Percentiles rank a stretch among this genome's conserved stretches.
Conservation (phyloP, 1,139 yeast species). For the Blastobotrys persicus region DNA sequence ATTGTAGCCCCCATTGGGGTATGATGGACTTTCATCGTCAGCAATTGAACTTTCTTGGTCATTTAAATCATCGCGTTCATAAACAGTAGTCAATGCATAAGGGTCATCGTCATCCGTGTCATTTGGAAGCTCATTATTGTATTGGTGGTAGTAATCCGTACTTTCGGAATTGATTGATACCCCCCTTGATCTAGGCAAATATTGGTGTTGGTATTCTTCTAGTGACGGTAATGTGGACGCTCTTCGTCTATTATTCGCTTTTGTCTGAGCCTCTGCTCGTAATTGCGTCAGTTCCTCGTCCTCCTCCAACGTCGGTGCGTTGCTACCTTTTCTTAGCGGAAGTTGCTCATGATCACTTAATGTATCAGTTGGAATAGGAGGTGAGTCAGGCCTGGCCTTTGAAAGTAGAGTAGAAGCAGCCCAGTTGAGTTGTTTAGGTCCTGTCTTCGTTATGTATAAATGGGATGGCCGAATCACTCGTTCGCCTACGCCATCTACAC, state of each 20-base stretch:
- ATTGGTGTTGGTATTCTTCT: background rate
- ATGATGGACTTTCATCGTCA: background rate
- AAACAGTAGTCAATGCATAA: conserved; percentile 23
- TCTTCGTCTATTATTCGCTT: conserved; percentile 7
- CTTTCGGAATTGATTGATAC: background rate
- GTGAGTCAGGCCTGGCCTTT: conserved; percentile 30
- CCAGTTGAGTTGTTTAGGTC: conserved; percentile 29
- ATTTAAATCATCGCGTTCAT: conserved; percentile 17
- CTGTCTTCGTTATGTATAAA: conserved; percentile 31
- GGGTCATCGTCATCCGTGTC: conserved; percentile 18
- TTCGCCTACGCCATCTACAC: conserved; percentile 37
- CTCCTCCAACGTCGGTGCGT: conserved; percentile 15
- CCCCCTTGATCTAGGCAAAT: conserved; percentile 10
- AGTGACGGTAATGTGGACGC: conserved; percentile 21
- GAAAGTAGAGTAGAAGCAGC: conserved; percentile 31
- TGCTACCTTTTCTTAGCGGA: conserved; percentile 8
- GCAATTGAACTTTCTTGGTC: background rate
- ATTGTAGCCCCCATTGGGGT: conserved; percentile 9
- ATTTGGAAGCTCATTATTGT: conserved; percentile 11
- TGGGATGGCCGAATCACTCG: conserved; percentile 34
- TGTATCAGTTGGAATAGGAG: conserved; percentile 30
- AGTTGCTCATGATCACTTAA: conserved; percentile 16
- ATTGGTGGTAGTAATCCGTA: conserved; percentile 2
- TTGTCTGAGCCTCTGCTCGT: conserved; percentile 14
- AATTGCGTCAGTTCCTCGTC: conserved; percentile 17